Percentiles rank a stretch among this genome's conserved stretches.
These are phyloP conservation scores for Trypanosoma conorhini DNA, from an alignment of 208 protist genomes.

Conservation along the genomic window DNA sequence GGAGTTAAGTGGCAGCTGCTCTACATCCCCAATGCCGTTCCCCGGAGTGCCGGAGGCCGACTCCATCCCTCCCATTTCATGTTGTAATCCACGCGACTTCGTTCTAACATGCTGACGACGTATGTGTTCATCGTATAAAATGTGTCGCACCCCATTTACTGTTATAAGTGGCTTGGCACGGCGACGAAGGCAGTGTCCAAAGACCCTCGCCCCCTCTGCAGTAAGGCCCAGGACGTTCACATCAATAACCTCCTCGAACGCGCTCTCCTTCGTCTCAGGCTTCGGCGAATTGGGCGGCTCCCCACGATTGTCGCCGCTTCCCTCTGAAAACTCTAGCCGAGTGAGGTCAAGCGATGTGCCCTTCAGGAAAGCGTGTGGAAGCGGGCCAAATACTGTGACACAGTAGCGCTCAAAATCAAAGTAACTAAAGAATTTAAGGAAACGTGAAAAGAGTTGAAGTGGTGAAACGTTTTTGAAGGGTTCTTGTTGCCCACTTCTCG, in stretches of 20 bases:
- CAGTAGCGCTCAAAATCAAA: conserved; percentile 85
- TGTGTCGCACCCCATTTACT: conserved; percentile 68
- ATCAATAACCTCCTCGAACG: conserved; percentile 1
- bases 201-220: conserved; percentile 48
- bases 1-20: conserved; percentile 33
- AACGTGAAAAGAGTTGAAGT: conserved; percentile 64
- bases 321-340: conserved; percentile 59
- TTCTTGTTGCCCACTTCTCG: conserved; percentile 15
- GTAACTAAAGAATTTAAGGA: conserved; percentile 78
- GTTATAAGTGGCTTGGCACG: conserved; percentile 65
- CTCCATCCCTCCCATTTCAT: conserved; percentile 2
- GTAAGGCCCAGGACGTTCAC: conserved; percentile 63
- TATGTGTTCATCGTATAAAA: conserved; percentile 58
- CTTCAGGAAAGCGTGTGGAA: conserved; percentile 59
- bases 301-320: conserved; percentile 14
- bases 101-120: conserved; percentile 38
- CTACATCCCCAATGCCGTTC: not conserved
- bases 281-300: conserved; percentile 14
- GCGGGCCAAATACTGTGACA: conserved; percentile 77
- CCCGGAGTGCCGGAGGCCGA: not conserved
- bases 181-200: conserved; percentile 67
- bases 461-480: conserved; percentile 34
- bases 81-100: conserved; percentile 20
- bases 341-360: conserved; percentile 52
- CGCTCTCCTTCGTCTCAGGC: not conserved